Evolutionary conservation across 805 yeast genomes (phyloP), one percentile per base, ranked within the genome.

Genomic region (Hanseniaspora jakobsenii): DNA sequence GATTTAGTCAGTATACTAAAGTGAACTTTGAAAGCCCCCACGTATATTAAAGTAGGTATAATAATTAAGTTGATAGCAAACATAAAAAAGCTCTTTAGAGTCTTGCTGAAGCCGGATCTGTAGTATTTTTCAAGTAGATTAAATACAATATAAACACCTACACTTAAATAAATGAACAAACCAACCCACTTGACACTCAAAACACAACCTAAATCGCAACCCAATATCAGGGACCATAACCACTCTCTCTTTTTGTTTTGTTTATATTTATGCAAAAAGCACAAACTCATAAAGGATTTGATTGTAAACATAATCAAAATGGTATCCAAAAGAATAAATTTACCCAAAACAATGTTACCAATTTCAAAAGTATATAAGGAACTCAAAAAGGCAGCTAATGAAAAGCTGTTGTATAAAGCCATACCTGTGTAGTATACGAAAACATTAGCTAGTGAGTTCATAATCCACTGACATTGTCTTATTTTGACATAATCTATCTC

Each of bases 111-210:
- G 94, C 97, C 91, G 61, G 86, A 95, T 8, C 53, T 55, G 8
- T 62, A 36, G 52, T 78, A 78, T 10, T 42, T 36, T 28, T 61
- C 56, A 43, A 61, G 56, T 26, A 78, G 60, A 50, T 78, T 84
- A 48, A 70, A 65, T 14, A 74, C 52, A 6, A 74, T 71, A 56
- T 76, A 78, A 6, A 74, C 32, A 0, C 86, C 86, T 36, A 77
- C 72, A 9, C 77, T 61, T 0, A 63, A 65, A 13, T 84, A 78
- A 28, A 77, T 69, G 51, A 77, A 81, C 24, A 81, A 59, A 4
- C 94, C 94, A 13, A 82, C 94, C 91, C 87, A 81, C 60, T 82
- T 82, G 8, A 81, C 83, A 34, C 86, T 77, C 53, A 87, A 81
- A 5, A 81, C 93, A 60, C 87, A 81, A 0, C 93, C 94, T 47